Percentiles rank a stretch among this genome's conserved stretches.
Conservation (phyloP, 495 filamentous ascomycete genomes). For the Neurospora sp. region DNA sequence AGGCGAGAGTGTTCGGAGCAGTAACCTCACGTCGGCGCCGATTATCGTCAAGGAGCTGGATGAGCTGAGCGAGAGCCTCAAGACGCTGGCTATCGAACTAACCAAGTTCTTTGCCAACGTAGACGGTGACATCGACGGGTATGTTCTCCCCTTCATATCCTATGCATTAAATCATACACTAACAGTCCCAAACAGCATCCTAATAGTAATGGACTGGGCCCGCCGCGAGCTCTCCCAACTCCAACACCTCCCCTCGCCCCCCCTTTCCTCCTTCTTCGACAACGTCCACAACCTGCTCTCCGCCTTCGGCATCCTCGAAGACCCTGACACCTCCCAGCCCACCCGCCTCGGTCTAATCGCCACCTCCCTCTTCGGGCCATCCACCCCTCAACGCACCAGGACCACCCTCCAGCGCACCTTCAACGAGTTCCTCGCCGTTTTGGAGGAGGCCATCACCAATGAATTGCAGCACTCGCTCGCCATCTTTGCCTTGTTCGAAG, state of each 20-base stretch:
- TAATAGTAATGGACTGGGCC: slow-evolving; percentile 93
- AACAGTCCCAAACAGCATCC: slow-evolving; percentile 40
- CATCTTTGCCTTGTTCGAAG: slow-evolving; percentile 75
- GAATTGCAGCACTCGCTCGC: slow-evolving; percentile 67
- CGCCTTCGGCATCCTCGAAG: slow-evolving; percentile 58
- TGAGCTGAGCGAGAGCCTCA: slow-evolving; percentile 70
- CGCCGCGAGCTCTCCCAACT: slow-evolving; percentile 61
- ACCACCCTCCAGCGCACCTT: slow-evolving; percentile 76
- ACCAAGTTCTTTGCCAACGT: slow-evolving; percentile 86
- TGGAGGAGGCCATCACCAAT: slow-evolving; percentile 78
- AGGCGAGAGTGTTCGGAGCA: slow-evolving; percentile 73
- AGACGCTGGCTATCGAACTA: slow-evolving; percentile 67
- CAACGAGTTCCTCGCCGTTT: slow-evolving; percentile 71
- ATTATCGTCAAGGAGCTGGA: slow-evolving; percentile 79
- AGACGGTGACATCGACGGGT: slow-evolving; percentile 79
- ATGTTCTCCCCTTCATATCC: slow-evolving; percentile 4
- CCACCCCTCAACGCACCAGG: slow-evolving; percentile 66
- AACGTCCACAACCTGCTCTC: slow-evolving; percentile 72
- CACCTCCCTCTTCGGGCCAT: slow-evolving; percentile 66
- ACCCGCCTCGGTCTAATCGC: slow-evolving; percentile 57
- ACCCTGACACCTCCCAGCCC: slow-evolving; percentile 43
- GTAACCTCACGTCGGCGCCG: slow-evolving; percentile 79
- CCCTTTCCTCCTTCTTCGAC: slow-evolving; percentile 57
- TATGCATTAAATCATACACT: too few relatives aligned
- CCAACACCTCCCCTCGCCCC: slow-evolving; percentile 37